Evolutionary conservation across 1,284 basidiomycete genomes (phyloP), one percentile per base, ranked within the genome.

Genomic region (Heterobasidion occidentale): DNA sequence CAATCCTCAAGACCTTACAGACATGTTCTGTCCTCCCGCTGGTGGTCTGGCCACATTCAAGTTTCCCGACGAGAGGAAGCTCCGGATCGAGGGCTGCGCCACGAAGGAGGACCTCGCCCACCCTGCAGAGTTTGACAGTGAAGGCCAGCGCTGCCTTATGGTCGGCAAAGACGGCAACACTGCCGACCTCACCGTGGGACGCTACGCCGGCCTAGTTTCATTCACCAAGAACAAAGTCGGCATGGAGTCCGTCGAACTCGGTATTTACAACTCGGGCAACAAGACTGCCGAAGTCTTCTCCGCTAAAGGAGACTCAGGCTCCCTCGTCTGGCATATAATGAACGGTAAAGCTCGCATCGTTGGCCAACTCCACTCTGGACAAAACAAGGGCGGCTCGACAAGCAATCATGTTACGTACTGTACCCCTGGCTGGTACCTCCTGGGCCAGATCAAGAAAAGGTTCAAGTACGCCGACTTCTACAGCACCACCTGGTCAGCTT

Each of bases 121-220:
- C 53, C 73, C 70, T n/a, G 56, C 58, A n/a, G 57, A 57, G 57
- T 59, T 62, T 48, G 71, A 75, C 62, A 62, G 52, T 33, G 57
- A 74, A 48, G 68, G 70, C 58, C 36, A 69, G 56, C 65, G 50
- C 53, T 68, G 65, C 55, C 47, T 65, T 49, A 59, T 66, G 8
- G 67, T 68, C 45, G 42, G 56, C n/a, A 67, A 67, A 58, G 52
- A 61, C 47, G 66, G 67, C 17, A 59, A 58, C 46, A 58, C 59
- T 12, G 57, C 46, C 44, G 58, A 48, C 35, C 59, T 65, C 54
- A 66, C 65, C 20, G 44, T 64, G 14, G 62, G 65, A 56, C 54
- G 61, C 55, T 62, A 60, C 50, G 53, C 62, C 17, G 64, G 62
- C 56, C 50, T 64, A 19, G 65, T 52, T 11, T 59, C 61, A 42